Conservation (phyloP, 768 basidiomycete genomes). For the Lentinula sp. region DNA sequence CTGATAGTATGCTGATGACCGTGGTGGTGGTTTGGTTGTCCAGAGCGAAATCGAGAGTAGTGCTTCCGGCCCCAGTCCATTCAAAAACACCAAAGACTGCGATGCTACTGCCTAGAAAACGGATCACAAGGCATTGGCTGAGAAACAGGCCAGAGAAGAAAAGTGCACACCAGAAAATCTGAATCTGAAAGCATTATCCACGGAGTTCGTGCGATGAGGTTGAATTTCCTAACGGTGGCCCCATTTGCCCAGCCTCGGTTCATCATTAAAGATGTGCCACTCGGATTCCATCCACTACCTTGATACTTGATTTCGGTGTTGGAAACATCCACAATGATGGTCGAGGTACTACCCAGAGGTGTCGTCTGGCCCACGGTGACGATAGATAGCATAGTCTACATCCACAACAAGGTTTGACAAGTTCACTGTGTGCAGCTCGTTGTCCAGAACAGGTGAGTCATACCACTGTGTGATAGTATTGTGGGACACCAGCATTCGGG, state of each 20-base stretch:
- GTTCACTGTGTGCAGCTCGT: conserved; percentile 1
- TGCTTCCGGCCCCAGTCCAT: background rate
- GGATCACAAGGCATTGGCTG: background rate
- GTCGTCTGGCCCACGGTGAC: conserved; percentile 1
- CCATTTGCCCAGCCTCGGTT: background rate
- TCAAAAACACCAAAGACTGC: background rate
- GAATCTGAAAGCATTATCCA: background rate
- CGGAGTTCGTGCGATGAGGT: background rate
- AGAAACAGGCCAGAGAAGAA: background rate
- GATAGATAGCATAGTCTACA: conserved; percentile 2
- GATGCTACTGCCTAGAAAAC: background rate
- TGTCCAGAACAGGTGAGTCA: background rate
- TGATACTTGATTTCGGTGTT: background rate
- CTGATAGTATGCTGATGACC: background rate
- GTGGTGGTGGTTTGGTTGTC: background rate
- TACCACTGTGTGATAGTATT: conserved; percentile 4
- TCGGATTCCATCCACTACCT: background rate
- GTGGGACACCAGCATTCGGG: background rate
- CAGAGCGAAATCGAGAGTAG: background rate
- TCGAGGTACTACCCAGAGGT: background rate
- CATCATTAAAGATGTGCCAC: background rate
- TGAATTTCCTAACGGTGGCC: background rate
- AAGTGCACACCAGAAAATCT: background rate
- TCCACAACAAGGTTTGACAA: background rate
- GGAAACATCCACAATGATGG: conserved; percentile 1